Base-by-base conservation (phyloP, 148 eudicot species). In the Vaccinium corymbosum region DNA sequence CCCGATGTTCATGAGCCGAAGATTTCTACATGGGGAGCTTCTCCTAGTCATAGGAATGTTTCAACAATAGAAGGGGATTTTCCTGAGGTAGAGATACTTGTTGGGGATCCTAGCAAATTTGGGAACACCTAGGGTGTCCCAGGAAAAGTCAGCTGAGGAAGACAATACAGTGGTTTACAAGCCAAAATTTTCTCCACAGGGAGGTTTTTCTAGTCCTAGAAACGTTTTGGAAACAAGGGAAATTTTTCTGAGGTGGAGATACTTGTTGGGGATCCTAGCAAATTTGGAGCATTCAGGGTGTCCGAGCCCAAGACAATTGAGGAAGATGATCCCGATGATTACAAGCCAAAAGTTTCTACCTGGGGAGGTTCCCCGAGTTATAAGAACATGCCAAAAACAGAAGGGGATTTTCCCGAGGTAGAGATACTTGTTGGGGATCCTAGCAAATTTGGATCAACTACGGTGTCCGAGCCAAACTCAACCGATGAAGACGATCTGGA, bases 281-380 rank as follows among this genome's bases (percentile, higher is more conserved):
- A 83, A 81, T 94, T 96, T 84, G 92, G 85, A 77, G 83, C 86
- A 78, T 22, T 82, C 77, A 50, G 80, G 20, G 73, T 83, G 81
- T 79, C 87, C 75, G 78, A 89, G 48, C 76, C 89, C 17, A 80
- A 80, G 55, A 79, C 89, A 55, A 5, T 64, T 14, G 68, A 86
- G 57, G 93, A 91, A 86, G 93, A 93, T 52, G 81, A 82, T 50
- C 52, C 56, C 6, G 97, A 93, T 80, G 85, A 91, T 17, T 94
- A 93, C 84, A 93, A 94, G 90, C 99, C 99, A 49, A 93, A 90
- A 89, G 97, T 92, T 88, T 93, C 98, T 49, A 96, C 99, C 3
- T 93, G 99, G 98, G 99, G 98, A 75, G 83, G 92, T 88, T 96
- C 94, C 82, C 98, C 99, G 32, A 90, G 98, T 85, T 95, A 98